A percentile compares a stretch with the other conserved stretches of the same genome.
phyloP scores from a whole-genome alignment of 345 rosid species.

The Dimocarpus longan region DNA sequence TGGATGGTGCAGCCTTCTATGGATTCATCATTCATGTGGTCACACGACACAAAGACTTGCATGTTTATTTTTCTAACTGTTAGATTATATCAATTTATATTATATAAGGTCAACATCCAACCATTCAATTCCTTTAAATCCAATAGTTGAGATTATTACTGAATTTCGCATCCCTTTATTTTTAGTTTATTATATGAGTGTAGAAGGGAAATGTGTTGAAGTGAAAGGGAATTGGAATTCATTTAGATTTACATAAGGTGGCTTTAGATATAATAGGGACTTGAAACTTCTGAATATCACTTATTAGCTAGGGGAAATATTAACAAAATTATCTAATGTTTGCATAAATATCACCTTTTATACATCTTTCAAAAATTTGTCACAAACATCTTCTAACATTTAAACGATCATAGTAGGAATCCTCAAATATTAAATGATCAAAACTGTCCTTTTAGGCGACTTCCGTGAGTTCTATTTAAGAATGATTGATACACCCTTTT shows the following conservation, averaged over 20 bases:
- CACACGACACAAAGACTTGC: no score
- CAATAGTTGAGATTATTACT: not conserved
- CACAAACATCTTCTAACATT: not conserved
- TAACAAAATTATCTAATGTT: not conserved
- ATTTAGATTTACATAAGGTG: no score
- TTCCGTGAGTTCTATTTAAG: not conserved
- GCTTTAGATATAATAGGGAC: no score
- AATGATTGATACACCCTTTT: no score
- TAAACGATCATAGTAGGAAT: no score
- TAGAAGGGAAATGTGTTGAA: not conserved
- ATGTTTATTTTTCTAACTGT: not conserved
- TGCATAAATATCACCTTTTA: not conserved
- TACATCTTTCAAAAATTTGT: not conserved
- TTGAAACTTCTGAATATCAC: not conserved
- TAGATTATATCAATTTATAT: not conserved
- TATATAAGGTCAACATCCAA: no score
- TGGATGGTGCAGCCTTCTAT: not conserved
- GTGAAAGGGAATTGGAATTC: not conserved
- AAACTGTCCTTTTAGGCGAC: not conserved
- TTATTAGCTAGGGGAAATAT: not conserved
- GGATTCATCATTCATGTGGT: no score
- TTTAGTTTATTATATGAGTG: not conserved
- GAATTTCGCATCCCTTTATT: no score
- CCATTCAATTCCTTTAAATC: not conserved
- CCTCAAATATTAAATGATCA: no score